Percentiles rank a stretch among this genome's conserved stretches.
Conservation (phyloP, 1,284 basidiomycete species). For the Ganoderma multipileum region DNA sequence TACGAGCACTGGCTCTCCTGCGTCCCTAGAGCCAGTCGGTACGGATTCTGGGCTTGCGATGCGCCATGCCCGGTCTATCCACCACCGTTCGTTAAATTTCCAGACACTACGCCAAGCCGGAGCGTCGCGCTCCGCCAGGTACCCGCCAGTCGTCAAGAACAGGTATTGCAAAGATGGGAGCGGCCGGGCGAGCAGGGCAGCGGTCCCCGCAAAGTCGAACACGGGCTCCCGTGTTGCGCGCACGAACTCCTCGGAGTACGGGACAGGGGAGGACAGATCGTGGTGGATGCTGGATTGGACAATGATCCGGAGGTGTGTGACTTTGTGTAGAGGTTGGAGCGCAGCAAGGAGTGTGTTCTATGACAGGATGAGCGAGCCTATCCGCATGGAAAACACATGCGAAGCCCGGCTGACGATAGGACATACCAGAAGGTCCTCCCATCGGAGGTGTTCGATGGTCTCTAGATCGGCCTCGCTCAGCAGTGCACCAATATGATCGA, state of each 20-base stretch:
- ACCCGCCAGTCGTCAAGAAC: background rate
- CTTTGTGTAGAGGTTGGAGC: background rate
- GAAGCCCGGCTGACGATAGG: no score
- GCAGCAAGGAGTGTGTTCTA: background rate
- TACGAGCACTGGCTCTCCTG: background rate
- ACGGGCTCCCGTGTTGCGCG: background rate
- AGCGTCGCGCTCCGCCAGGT: background rate
- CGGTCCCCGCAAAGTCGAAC: background rate
- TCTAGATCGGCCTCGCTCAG: background rate
- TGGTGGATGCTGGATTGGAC: background rate
- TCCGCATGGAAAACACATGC: no score
- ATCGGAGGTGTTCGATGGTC: background rate
- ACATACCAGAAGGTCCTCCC: background rate
- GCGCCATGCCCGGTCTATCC: background rate
- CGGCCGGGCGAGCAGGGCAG: background rate
- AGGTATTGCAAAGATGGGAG: background rate
- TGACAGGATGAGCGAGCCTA: background rate
- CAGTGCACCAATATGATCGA: background rate
- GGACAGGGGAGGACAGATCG: background rate
- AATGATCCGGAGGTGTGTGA: slow-evolving; percentile 1
- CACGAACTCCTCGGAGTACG: background rate
- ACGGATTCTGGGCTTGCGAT: background rate
- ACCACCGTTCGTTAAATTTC: background rate
- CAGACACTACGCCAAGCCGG: background rate
- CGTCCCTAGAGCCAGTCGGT: background rate